Base-by-base conservation (phyloP, 1,284 basidiomycete species). In the Austroboletus novae-zelandiae region DNA sequence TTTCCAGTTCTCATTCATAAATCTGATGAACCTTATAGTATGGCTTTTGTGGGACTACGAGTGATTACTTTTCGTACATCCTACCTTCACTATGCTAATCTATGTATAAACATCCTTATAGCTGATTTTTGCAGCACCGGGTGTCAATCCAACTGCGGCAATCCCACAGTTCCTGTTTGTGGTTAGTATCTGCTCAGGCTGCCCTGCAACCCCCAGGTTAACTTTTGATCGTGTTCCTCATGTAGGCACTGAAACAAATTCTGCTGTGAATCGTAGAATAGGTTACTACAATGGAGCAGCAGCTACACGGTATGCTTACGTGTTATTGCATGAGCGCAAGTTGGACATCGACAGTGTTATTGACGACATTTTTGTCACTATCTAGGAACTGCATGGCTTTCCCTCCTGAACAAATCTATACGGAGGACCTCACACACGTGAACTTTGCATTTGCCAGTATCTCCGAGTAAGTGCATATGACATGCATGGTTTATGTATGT, bases 121-220 rank as follows among this genome's bases (percentile, higher is more conserved):
- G 45, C 37, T 15, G 45, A 46, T n/a, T 46, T 46, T 46, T 46
- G 45, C 14, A 29, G 37, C 14, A 46, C 45, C 31, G 37, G 37
- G 13, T 46, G 45, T 40, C 45, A 46, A 14, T 46, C 45, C 7
- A 46, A 46, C 30, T 46, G 45, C 13, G 45, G 45, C n/a, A 32
- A 46, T 18, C 45, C 45, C 31, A 17, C 20, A 7, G 36, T 32
- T 15, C 45, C n/a, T 1, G 27, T 34, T 40, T 46, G 45, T 15
- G 45, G 45, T 46, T 9, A 31, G 45, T 46, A 2, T 14, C 7
- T 31, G 11, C 30, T 11, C n/a, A n/a, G n/a, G n/a, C n/a, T 5
- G 27, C 14, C 17, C 9, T 7, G 29, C 29, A 30, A 10, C 10
- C 10, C 29, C 5, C 10, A 30, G 8, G 6, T 18, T 29, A 14